These are phyloP conservation scores for Penicillium sp. DNA, from an alignment of 2,329 filamentous ascomycete genomes.

Conservation along the genomic window DNA sequence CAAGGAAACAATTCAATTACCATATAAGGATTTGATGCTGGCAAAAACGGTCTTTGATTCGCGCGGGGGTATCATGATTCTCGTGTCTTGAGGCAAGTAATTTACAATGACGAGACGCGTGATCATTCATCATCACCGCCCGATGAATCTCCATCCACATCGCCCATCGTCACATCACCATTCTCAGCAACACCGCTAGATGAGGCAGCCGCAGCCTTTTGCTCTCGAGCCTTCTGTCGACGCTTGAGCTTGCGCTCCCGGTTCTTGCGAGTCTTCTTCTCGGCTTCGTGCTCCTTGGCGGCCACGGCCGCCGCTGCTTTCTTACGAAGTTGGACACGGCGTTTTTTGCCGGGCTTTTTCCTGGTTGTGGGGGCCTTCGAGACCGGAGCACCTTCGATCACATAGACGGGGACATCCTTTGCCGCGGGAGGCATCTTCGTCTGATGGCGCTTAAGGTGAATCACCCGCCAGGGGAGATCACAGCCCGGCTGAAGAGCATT, in stretches of 20 bases:
- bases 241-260: slow-evolving; percentile 36
- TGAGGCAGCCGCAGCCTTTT: slow-evolving; percentile 26
- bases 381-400: slow-evolving; percentile 14
- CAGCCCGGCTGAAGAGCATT: slow-evolving; percentile 31
- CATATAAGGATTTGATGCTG: not conserved
- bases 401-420: slow-evolving; percentile 19
- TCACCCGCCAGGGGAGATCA: slow-evolving; percentile 37
- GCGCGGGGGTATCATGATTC: slow-evolving; percentile 2
- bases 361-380: slow-evolving; percentile 26
- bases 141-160: slow-evolving; percentile 15
- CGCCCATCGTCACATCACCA: slow-evolving; percentile 13
- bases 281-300: slow-evolving; percentile 31
- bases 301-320: slow-evolving; percentile 22
- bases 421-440: slow-evolving; percentile 23
- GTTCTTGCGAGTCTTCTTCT: slow-evolving; percentile 37
- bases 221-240: slow-evolving; percentile 33
- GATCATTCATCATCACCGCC: slow-evolving; percentile 7
- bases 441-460: slow-evolving; percentile 31
- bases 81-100: not conserved
- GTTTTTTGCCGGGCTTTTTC: slow-evolving; percentile 41
- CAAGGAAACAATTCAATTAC: too few species aligned
- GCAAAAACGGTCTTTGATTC: not conserved
- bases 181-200: slow-evolving; percentile 3
- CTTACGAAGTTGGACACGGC: slow-evolving; percentile 37
- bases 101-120: not conserved